phyloP scores from a whole-genome alignment of 345 rosid species.

The Camelina sativa region DNA sequence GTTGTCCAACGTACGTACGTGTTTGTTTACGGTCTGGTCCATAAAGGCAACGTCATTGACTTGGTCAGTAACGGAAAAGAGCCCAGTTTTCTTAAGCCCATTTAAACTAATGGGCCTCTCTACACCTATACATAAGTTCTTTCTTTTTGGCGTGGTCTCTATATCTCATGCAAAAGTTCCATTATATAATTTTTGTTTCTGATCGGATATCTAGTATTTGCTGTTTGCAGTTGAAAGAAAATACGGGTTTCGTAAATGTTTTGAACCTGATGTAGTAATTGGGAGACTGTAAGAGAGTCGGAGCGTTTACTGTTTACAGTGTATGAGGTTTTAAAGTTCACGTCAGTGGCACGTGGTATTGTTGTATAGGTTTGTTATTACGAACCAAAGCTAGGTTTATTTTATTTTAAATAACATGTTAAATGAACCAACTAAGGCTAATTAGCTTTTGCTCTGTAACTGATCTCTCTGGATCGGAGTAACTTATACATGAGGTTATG shows the following conservation, averaged over 20 bases:
- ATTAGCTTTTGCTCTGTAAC: not conserved
- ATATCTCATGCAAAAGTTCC: not conserved
- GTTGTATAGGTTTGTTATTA: not conserved
- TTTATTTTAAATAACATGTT: no score
- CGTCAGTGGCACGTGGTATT: not conserved
- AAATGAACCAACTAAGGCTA: not conserved
- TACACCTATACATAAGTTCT: not conserved
- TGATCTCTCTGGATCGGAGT: no score
- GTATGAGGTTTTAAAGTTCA: not conserved
- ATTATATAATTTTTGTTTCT: not conserved
- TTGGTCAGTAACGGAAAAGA: not conserved
- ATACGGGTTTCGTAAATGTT: not conserved
- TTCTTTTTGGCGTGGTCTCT: not conserved
- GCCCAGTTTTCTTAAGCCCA: constrained; percentile 21
- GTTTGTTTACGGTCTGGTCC: not conserved
- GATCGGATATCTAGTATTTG: not conserved
- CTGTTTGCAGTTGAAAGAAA: not conserved
- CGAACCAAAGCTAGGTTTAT: not conserved
- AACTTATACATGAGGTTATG: no score
- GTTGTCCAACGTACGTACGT: not conserved
- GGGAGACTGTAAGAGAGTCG: not conserved
- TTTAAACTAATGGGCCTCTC: not conserved
- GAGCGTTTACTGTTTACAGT: not conserved
- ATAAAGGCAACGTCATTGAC: constrained; percentile 15
- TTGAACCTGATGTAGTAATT: not conserved